Evolutionary conservation across 2,329 filamentous ascomycete species (phyloP).

Genomic region (Aureobasidium melanogenum): DNA sequence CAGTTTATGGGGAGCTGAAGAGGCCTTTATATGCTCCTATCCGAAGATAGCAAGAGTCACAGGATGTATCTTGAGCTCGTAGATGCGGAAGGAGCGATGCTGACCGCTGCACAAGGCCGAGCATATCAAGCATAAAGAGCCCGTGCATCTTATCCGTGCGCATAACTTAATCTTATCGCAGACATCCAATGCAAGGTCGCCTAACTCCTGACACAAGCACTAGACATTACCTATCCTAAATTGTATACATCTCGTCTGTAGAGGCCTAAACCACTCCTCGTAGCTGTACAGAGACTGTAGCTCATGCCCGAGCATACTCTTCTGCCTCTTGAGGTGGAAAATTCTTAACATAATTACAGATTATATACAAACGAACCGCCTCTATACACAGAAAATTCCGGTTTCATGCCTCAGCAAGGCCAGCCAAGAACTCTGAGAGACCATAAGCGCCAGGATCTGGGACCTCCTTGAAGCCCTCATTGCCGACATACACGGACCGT

Average conservation of each 20-base stretch:
- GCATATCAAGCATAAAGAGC: background rate
- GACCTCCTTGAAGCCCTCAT: slow-evolving; percentile 61
- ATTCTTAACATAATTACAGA: background rate
- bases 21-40: background rate
- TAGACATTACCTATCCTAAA: background rate
- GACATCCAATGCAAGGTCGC: background rate
- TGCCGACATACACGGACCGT: slow-evolving; percentile 72
- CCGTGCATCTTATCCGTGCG: background rate
- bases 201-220: background rate
- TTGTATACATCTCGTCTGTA: background rate
- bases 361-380: background rate
- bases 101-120: background rate
- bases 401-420: slow-evolving; percentile 47
- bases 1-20: background rate
- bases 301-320: background rate
- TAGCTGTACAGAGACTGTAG: too few species aligned
- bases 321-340: background rate
- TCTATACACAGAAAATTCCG: too few species aligned
- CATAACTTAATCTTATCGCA: slow-evolving; percentile 1
- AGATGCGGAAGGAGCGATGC: background rate
- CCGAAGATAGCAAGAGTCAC: background rate
- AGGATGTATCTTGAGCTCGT: background rate
- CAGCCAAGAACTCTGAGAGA: slow-evolving; percentile 75
- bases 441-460: slow-evolving; percentile 69
- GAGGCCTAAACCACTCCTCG: background rate